These are phyloP conservation scores for Ganoderma lingzhi DNA, from an alignment of 1,284 basidiomycete species.

Conservation along the genomic window DNA sequence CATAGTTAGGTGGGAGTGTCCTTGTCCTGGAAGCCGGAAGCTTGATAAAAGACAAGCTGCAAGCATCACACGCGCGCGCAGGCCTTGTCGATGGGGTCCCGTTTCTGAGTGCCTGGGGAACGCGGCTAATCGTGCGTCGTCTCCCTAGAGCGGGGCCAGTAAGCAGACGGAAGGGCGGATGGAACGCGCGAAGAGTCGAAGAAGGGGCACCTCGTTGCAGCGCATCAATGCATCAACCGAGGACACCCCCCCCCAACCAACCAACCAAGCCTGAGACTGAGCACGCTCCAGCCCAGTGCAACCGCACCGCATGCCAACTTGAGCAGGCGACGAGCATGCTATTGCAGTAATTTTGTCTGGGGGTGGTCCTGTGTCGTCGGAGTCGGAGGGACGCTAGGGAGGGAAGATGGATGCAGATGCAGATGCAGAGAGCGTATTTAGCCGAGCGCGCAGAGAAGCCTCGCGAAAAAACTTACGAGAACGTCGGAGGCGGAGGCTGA, in stretches of 20 bases:
- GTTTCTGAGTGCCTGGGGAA: slow-evolving; percentile 8
- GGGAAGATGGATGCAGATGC: not conserved
- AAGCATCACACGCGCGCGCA: not conserved
- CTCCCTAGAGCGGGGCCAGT: slow-evolving; percentile 8
- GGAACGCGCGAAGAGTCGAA: not conserved
- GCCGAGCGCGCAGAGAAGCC: not conserved
- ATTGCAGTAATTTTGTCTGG: not conserved
- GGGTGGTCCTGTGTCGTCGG: not conserved
- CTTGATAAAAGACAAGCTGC: not conserved
- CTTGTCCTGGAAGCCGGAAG: not conserved
- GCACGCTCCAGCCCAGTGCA: not conserved
- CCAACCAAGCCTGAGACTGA: not conserved
- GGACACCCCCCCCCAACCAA: not conserved
- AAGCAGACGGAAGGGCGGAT: not conserved
- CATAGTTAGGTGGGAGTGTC: not conserved
- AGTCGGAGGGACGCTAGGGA: slow-evolving; percentile 1
- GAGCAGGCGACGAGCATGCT: slow-evolving; percentile 3
- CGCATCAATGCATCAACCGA: slow-evolving; percentile 4
- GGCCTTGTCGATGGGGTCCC: not conserved
- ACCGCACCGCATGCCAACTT: not conserved
- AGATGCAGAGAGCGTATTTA: not conserved
- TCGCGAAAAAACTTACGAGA: slow-evolving; percentile 14
- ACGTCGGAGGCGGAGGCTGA: slow-evolving; percentile 13
- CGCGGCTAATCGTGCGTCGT: slow-evolving; percentile 1
- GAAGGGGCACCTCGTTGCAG: slow-evolving; percentile 2